Conservation (phyloP, 257 asterid genomes). For the Solanum bulbocastanum region DNA sequence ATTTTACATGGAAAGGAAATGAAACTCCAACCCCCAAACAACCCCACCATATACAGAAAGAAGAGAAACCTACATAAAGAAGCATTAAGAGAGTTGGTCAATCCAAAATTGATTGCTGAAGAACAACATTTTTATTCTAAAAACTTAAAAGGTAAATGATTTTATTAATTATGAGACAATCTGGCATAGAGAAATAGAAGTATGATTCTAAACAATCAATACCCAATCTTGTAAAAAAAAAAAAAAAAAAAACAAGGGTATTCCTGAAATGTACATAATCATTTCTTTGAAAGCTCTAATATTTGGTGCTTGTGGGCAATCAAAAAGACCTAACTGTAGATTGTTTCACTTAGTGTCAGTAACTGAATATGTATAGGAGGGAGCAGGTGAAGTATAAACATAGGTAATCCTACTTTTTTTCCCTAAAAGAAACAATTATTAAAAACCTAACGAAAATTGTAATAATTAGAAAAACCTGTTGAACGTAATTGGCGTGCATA, state of each 20-base stretch:
- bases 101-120: neutral
- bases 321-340: neutral
- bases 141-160: neutral
- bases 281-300: neutral
- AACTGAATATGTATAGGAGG: neutral
- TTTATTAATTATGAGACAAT: neutral
- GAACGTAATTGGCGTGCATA: conserved; percentile 99
- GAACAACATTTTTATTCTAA: neutral
- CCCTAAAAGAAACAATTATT: neutral
- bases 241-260: no score
- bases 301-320: neutral
- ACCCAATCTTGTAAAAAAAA: neutral
- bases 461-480: conserved; percentile 36
- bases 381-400: neutral
- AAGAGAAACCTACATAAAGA: neutral
- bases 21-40: neutral
- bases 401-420: neutral
- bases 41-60: neutral
- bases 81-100: neutral
- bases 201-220: neutral
- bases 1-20: neutral
- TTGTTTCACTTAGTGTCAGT: neutral
- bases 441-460: neutral
- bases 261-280: neutral
- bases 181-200: neutral